Base-by-base conservation (phyloP, 768 basidiomycete genomes). In the Pisolithus orientalis region DNA sequence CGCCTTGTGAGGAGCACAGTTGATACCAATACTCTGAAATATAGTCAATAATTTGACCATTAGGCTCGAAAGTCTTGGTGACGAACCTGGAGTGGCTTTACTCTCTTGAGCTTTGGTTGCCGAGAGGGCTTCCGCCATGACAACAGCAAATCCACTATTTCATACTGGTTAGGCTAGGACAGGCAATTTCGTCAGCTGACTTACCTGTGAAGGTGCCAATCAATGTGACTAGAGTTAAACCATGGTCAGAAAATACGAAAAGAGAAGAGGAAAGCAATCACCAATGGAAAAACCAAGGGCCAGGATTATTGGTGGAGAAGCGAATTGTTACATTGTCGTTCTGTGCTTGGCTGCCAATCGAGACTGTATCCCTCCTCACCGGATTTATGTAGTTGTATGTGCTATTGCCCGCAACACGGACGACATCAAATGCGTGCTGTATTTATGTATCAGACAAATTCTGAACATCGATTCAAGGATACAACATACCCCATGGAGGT, bases 231-330 rank as follows among this genome's bases (percentile, higher is more conserved):
- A 14, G 28, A 14, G 29, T 13, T 24, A 42, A 39, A 16, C 17
- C 27, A 13, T 24, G 10, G 38, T 9, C 24, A 7, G 46, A 11
- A 16, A 17, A 7, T 7, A 45, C n/a, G 28, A 27, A 16, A 8
- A 13, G 4, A 31, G 8, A 11, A 24, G 25, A 6, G 21, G 21
- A 21, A 21, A 21, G 2, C 21, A 21, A 21, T 48, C 38, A 62
- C 58, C 62, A 62, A 14, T 62, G 62, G 14, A 62, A n/a, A 38
- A 60, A 42, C 61, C 54, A 62, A 10, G 61, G 58, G 0, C 60
- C 58, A 0, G 83, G 75, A 63, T 87, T 87, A 62, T 87, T 78
- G 0, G 84, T 83, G 16, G 60, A 63, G 70, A 84, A 87, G 9
- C 84, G 77, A 28, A 88, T 71, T 0, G 78, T 79, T 16, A 78